Conservation (phyloP, 108 stramenopile species). For the Cyclotella atomus region DNA sequence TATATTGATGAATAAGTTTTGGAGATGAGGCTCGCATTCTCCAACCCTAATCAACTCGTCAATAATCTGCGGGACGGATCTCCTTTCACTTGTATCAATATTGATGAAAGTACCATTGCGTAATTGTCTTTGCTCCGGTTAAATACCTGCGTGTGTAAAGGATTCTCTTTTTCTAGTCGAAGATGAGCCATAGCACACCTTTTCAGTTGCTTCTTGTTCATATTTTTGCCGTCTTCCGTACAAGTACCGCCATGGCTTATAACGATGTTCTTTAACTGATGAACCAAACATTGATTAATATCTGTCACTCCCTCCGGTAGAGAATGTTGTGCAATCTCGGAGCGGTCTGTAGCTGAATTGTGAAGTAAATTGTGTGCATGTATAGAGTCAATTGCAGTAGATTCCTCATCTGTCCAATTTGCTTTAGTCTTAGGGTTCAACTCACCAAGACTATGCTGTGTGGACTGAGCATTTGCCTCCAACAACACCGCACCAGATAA, state of each 20-base stretch:
- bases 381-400: not conserved
- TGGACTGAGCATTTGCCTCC: not conserved
- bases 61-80: not conserved
- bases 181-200: not conserved
- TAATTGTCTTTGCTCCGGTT: not conserved
- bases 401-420: not conserved
- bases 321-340: not conserved
- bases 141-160: not conserved
- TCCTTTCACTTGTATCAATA: slow-evolving; percentile 2
- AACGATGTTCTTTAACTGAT: not conserved
- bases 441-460: not conserved
- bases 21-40: not conserved
- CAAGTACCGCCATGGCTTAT: not conserved
- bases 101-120: slow-evolving; percentile 6
- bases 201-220: not conserved
- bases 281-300: not conserved
- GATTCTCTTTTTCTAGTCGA: not conserved
- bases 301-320: not conserved
- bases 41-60: not conserved
- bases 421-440: not conserved
- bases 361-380: slow-evolving; percentile 6
- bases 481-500: not conserved
- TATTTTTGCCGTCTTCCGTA: not conserved
- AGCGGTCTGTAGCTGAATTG: not conserved
- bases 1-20: not conserved